Evolutionary conservation across 2,329 filamentous ascomycete species (phyloP), one percentile per base, ranked within the genome.

Genomic region (Malbranchea cinnamomea): DNA sequence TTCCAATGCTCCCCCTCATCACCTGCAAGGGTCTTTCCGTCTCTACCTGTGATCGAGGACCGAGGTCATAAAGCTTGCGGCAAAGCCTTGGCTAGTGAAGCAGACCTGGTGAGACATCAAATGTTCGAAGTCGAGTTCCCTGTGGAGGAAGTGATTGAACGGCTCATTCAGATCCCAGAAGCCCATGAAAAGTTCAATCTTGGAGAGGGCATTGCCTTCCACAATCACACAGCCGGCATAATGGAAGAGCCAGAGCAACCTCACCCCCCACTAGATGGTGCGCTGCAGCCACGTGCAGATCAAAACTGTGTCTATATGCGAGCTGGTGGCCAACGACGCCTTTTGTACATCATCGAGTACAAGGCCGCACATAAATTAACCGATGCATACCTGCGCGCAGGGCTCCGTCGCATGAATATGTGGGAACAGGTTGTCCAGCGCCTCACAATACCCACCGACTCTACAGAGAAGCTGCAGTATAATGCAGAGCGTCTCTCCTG

Each of bases 261-360:
- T n/a, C n/a, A n/a, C n/a, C n/a, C n/a, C n/a, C n/a, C n/a, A n/a
- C n/a, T n/a, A n/a, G n/a, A n/a, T n/a, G n/a, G n/a, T n/a, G n/a
- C n/a, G n/a, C n/a, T n/a, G n/a, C n/a, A n/a, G n/a, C n/a, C n/a
- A n/a, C n/a, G n/a, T n/a, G n/a, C n/a, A n/a, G 26, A 30, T 29
- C 32, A 34, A 14, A 19, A 30, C 10, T 30, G 32, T 20, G 28
- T 30, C 11, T 30, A 19, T 26, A 22, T 19, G 12, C 18, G 19
- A 26, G 27, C 17, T 21, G 23, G 20, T 12, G 22, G 16, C 8
- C 11, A 11, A 11, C 6, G 19, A 10, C 13, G 17, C 8, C 23
- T 34, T 6, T 16, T 34, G 14, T 34, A 25, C 23, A 19, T 34
- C 8, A 34, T 24, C 8, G 32, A 34, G 30, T 34, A 30, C 27